These are phyloP conservation scores for Saccharomycopsis sp. DNA, from an alignment of 805 yeast species.

Conservation along the genomic window DNA sequence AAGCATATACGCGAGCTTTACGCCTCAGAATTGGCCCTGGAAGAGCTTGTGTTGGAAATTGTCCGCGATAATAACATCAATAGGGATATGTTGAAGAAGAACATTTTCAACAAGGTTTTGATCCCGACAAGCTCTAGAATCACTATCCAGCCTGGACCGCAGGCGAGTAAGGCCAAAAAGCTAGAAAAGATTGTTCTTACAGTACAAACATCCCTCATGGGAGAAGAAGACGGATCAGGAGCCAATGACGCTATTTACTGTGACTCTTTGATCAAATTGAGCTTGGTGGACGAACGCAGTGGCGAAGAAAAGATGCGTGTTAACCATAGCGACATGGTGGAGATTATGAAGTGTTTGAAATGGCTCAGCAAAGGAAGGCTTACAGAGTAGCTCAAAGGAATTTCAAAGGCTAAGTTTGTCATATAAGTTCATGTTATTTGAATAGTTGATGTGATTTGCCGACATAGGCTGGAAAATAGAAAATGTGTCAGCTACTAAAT, in stretches of 20 bases:
- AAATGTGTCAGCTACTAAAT: too few relatives aligned
- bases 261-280: conserved; percentile 10
- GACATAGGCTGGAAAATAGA: too few relatives aligned
- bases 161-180: neutral
- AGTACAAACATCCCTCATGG: neutral
- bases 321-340: conserved; percentile 14
- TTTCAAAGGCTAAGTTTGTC: neutral
- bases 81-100: neutral
- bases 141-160: neutral
- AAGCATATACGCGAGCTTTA: conserved; percentile 7
- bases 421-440: too few relatives aligned
- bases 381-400: neutral
- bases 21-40: neutral
- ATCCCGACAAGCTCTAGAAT: neutral
- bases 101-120: neutral
- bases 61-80: neutral
- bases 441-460: too few relatives aligned
- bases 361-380: conserved; percentile 2
- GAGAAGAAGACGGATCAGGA: neutral
- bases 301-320: conserved; percentile 2
- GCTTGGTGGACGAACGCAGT: neutral
- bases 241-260: conserved; percentile 6
- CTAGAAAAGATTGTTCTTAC: neutral
- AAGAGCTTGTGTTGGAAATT: neutral
- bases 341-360: conserved; percentile 12